Evolutionary conservation across 2,329 filamentous ascomycete species (phyloP), one percentile per base, ranked within the genome.

Genomic region (Cordyceps pruinosa): DNA sequence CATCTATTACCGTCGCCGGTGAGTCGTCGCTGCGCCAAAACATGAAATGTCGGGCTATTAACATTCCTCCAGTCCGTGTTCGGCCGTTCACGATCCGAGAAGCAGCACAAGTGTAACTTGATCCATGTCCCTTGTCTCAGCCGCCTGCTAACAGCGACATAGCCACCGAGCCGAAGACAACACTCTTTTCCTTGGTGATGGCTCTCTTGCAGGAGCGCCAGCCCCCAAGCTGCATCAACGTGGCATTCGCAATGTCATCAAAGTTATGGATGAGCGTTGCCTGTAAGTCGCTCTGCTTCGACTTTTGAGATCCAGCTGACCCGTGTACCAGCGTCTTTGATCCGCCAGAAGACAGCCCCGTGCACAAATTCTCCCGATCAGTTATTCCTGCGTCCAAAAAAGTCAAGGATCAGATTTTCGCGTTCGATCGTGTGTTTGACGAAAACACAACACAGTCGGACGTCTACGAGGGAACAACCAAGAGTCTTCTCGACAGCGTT

Each of bases 331-430:
- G 94, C 70, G 86, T 99, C 32, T 99, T 99, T 71, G 94, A 99
- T 66, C 94, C 94, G 8, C 94, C 94, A 42, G 94, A 99, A 73
- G 92, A 97, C 69, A 96, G 86, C 66, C 89, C 92, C 0, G 86
- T 97, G 9, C 90, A 96, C 60, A 88, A 87, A 64, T 96, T 97
- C 72, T 88, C 88, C 30, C 82, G 86, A 69, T 90, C 88, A 2
- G 87, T 95, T 12, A 82, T 96, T 10, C 86, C 88, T 1, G 83
- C 85, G 55, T 91, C 92, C 57, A 97, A 96, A 73, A 88, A 91
- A 64, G 89, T 94, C 66, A 99, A 99, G 70, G 95, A 99, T 70
- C 92, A 97, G 72, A 94, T 94, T 4, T 99, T 99, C 66, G 92
- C 88, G 52, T 99, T 99, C 74, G 94, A 99, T 73, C 82, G 89